Evolutionary conservation across 2,329 filamentous ascomycete genomes (phyloP).

Genomic region (Aspergillus chevalieri): DNA sequence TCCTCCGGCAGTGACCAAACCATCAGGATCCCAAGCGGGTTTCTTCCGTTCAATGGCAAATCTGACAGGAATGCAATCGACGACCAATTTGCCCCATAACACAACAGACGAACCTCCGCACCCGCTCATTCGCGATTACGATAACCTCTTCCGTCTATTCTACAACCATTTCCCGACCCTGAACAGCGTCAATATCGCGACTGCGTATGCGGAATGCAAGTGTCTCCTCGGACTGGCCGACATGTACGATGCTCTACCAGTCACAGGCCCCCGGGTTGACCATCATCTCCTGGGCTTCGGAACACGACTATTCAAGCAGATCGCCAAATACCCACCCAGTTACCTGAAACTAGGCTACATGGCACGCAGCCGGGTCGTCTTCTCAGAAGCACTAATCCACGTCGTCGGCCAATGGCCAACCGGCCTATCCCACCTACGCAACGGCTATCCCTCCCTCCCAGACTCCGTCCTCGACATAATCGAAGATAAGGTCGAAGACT

Average conservation of each 20-base stretch:
- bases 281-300: conserved; percentile 92
- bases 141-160: conserved; percentile 91
- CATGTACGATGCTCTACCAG: conserved; percentile 83
- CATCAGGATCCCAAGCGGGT: conserved; percentile 54
- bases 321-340: conserved; percentile 88
- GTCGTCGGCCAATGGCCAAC: conserved; percentile 91
- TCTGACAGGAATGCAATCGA: conserved; percentile 54
- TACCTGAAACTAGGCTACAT: conserved; percentile 88
- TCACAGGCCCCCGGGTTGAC: conserved; percentile 84
- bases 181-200: conserved; percentile 81
- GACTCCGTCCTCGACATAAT: conserved; percentile 77
- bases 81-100: conserved; percentile 45
- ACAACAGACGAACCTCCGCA: conserved; percentile 57
- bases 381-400: conserved; percentile 82
- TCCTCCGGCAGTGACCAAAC: conserved; percentile 57
- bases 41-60: conserved; percentile 90
- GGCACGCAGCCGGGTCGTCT: conserved; percentile 74
- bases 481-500: conserved; percentile 89
- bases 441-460: conserved; percentile 55
- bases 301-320: conserved; percentile 86
- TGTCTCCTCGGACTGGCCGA: conserved; percentile 82
- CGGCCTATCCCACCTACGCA: conserved; percentile 68
- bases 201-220: conserved; percentile 91
- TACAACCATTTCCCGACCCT: conserved; percentile 85
- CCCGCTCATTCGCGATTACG: conserved; percentile 83